Evolutionary conservation across 2,329 filamentous ascomycete genomes (phyloP).

Genomic region (Domatiomyces catenatus): DNA sequence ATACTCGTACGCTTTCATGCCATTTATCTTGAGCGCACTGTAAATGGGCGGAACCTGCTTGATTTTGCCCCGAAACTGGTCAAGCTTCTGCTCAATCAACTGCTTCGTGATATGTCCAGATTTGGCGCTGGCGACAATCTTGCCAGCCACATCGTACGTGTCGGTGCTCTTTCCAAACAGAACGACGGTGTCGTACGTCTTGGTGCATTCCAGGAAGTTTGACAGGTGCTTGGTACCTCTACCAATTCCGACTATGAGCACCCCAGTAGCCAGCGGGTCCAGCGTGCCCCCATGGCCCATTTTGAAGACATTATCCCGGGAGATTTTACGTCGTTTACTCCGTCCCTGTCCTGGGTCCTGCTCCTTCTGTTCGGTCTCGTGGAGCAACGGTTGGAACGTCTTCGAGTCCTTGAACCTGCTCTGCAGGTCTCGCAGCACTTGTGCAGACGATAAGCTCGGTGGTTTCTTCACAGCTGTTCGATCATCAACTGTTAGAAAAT

Average conservation of each 20-base stretch:
- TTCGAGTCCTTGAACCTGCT: constrained; percentile 64
- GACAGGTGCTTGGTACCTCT: constrained; percentile 70
- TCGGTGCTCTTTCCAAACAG: constrained; percentile 88
- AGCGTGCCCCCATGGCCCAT: constrained; percentile 93
- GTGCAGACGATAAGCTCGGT: constrained; percentile 68
- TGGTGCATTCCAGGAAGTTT: constrained; percentile 73
- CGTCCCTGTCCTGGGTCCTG: constrained; percentile 4
- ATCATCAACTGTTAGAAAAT: not conserved
- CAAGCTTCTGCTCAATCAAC: constrained; percentile 60
- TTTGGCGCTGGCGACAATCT: constrained; percentile 54
- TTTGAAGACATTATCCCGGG: constrained; percentile 59
- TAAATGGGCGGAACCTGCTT: constrained; percentile 86
- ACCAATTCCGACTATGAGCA: constrained; percentile 77
- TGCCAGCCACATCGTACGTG: constrained; percentile 76
- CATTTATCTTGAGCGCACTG: constrained; percentile 81
- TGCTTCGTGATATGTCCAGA: constrained; percentile 61
- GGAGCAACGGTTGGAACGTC: constrained; percentile 66
- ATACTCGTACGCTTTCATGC: constrained; percentile 92
- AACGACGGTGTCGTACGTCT: constrained; percentile 79
- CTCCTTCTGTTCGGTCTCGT: constrained; percentile 12
- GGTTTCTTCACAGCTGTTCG: constrained; percentile 79
- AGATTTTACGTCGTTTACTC: constrained; percentile 37
- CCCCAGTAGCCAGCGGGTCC: constrained; percentile 83
- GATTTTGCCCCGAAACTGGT: constrained; percentile 62
- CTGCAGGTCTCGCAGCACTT: constrained; percentile 80